Evolutionary conservation across 108 stramenopile genomes (phyloP), one percentile per base, ranked within the genome.

Genomic region (Seminavis robusta): DNA sequence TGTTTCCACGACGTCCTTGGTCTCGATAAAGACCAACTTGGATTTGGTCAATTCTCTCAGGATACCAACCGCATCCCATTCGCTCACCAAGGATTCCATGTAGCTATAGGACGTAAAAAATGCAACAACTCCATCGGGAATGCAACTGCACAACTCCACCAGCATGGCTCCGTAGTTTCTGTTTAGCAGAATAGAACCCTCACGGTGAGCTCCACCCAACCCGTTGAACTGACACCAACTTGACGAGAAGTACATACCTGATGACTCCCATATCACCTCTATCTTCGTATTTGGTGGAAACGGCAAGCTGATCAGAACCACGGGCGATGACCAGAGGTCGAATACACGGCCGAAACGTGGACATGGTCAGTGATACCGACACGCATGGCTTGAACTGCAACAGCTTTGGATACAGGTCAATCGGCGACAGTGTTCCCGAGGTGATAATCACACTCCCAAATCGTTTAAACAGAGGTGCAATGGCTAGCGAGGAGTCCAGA

Each of bases 1-100:
- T 3, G 99, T 99, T 63, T 98, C 99, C 26, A 98, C 95, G 10
- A 99, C 96, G 79, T 99, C 99, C 61, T 98, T 98, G 10, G 98
- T 99, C 74, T 99, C 98, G 38, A 99, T 94, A 53, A 97, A 99
- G 25, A 99, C 80, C 2, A 99, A 74, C 67, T 99, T 99, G 17
- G 90, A 80, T 49, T 95, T 89, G 26, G 92, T 80, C 43, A 98
- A 56, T 56, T 95, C 84, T 47, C 84, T 69, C 42, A 98, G 68
- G 26, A 96, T 84, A 7, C 95, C 95, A 74, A 83, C 78, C 4
- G 92, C 89, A 65, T 97, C 93, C 98, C 97, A 98, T 59, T 92
- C 85, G 15, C 79, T 75, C 10, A 99, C 81, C 44, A 96, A 83
- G 20, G 72, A 74, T 70, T 99, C 97, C 97, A 99, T 97, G 74